Conservation (phyloP, 768 basidiomycete genomes). For the Phylloporus rhodoxanthus region DNA sequence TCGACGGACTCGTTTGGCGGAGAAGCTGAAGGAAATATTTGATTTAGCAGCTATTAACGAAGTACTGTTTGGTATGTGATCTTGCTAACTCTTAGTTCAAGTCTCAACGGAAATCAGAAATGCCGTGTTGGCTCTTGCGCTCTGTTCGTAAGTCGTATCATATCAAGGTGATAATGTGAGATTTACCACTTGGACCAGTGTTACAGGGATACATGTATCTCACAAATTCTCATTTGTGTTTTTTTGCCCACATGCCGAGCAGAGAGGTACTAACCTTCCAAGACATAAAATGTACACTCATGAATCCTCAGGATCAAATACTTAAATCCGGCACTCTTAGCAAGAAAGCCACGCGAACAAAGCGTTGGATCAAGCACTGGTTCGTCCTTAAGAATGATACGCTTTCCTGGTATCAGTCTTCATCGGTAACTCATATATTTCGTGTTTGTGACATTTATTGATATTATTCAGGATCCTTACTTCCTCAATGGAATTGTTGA, state of each 20-base stretch:
- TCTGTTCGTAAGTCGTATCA: conserved; percentile 66
- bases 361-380: conserved; percentile 94
- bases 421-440: conserved; percentile 52
- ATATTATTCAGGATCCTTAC: conserved; percentile 74
- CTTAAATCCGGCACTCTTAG: conserved; percentile 87
- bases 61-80: conserved; percentile 67
- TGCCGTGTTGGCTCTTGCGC: conserved; percentile 90
- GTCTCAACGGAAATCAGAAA: conserved; percentile 45
- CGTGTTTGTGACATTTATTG: conserved; percentile 5
- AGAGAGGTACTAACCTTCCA: conserved; percentile 56
- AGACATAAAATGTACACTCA: conserved; percentile 5
- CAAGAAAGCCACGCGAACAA: conserved; percentile 85
- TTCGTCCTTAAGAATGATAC: conserved; percentile 94
- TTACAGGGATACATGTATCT: conserved; percentile 98
- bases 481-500: conserved; percentile 97
- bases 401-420: conserved; percentile 93
- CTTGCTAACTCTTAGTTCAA: background rate
- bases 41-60: conserved; percentile 75
- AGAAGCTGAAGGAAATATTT: conserved; percentile 87
- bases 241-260: conserved; percentile 91
- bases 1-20: conserved; percentile 68
- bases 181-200: conserved; percentile 41
- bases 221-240: conserved; percentile 89
- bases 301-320: conserved; percentile 65
- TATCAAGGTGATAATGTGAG: background rate